Conservation (phyloP, 1,139 yeast species). For the Candida labiduridarum region DNA sequence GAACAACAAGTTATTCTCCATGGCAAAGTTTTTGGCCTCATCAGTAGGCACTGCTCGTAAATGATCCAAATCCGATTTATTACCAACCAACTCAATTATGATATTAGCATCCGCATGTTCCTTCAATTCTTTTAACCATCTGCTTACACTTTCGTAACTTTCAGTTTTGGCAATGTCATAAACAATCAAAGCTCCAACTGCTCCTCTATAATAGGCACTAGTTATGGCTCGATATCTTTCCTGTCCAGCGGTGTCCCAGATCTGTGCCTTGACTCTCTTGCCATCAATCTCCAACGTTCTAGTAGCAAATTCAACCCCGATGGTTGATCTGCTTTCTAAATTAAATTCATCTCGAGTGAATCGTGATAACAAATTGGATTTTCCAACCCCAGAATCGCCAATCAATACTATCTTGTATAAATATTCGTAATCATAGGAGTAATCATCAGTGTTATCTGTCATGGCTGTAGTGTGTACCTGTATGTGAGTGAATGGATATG, state of each 20-base stretch:
- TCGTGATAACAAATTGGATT: conserved; percentile 88
- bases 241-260: conserved; percentile 99
- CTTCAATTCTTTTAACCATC: conserved; percentile 94
- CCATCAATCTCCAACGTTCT: conserved; percentile 94
- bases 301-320: conserved; percentile 98
- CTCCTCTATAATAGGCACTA: conserved; percentile 96
- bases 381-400: conserved; percentile 98
- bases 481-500: conserved; percentile 1
- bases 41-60: conserved; percentile 97
- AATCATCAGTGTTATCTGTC: conserved; percentile 64
- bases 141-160: conserved; percentile 88
- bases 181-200: conserved; percentile 94
- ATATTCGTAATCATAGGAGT: conserved; percentile 92
- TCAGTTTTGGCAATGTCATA: conserved; percentile 94
- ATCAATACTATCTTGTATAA: conserved; percentile 93
- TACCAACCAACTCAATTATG: conserved; percentile 89
- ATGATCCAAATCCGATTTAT: conserved; percentile 91
- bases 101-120: conserved; percentile 98
- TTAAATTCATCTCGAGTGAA: conserved; percentile 96
- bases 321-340: conserved; percentile 90
- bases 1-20: conserved; percentile 87
- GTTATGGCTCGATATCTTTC: conserved; percentile 98
- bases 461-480: conserved; percentile 17
- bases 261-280: conserved; percentile 94
- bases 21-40: conserved; percentile 94